A percentile compares a stretch with the other conserved stretches of the same genome.
These are phyloP conservation scores for Plasmodium coatneyi DNA, from an alignment of 169 alveolate species.

Conservation along the genomic window DNA sequence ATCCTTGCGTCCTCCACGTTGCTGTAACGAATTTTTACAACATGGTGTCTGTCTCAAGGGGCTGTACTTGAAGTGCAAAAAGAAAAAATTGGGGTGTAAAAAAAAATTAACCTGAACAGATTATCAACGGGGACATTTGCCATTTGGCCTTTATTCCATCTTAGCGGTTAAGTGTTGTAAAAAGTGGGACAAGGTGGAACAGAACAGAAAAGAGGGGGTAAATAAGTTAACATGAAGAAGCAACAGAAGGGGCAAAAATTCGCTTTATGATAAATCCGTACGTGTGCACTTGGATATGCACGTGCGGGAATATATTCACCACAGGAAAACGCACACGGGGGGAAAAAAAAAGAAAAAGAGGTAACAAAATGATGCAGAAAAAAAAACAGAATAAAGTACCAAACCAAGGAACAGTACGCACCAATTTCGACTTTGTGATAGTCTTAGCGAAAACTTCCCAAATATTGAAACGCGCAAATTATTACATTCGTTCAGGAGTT, in stretches of 20 bases:
- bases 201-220: neutral
- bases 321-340: slow-evolving; percentile 25
- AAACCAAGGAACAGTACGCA: neutral
- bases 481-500: neutral
- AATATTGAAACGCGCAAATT: neutral
- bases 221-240: neutral
- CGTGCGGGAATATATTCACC: slow-evolving; percentile 5
- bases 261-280: slow-evolving; percentile 6
- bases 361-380: neutral
- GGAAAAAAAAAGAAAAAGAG: neutral
- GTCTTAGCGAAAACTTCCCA: neutral
- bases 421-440: neutral
- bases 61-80: neutral
- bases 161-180: neutral
- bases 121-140: neutral
- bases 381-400: neutral
- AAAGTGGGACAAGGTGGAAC: neutral
- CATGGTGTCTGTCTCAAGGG: neutral
- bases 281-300: slow-evolving; percentile 64
- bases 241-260: slow-evolving; percentile 5
- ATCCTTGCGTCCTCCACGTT: neutral
- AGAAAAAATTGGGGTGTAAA: neutral
- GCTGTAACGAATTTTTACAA: neutral
- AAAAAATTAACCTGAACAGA: neutral
- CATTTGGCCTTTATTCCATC: neutral